Base-by-base conservation (phyloP, 306 rosid species). In the Dalbergia cultrata region DNA sequence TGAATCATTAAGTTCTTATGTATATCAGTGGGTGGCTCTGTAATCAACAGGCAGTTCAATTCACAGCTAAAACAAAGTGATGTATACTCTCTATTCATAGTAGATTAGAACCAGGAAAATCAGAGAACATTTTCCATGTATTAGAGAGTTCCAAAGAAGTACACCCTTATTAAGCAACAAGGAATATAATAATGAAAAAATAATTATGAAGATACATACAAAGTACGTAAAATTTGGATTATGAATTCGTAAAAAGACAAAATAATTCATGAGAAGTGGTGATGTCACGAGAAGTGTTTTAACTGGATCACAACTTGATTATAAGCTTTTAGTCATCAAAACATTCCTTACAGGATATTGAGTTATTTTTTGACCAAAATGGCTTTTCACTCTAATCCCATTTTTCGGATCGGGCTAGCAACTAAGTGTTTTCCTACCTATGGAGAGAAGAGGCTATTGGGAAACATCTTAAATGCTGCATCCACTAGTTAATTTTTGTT, bases 291-390 rank as follows among this genome's bases (percentile, higher is more conserved):
- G 67, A 5, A 41, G 31, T 64, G 11, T 7, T 74, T 54, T 18
- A 74, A 66, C 59, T 67, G 7, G 43, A 33, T 18, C 54, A 57
- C 34, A 66, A n/a, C 31, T 41, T 7, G 21, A 13, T 49, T 26
- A 69, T 57, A 22, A 7, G 75, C 53, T 26, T 16, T n/a, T 47
- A 71, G 5, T 56, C 64, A 4, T 47, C 41, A 47, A 10, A 33
- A 33, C 26, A 56, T 16, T 67, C 49, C 22, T 31, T 44, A 44
- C 18, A 81, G 65, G 56, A 66, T 6, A 66, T 43, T 19, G 47
- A 68, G 77, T 75, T 49, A 44, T 4, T 47, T 57, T 59, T 22
- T 37, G 74, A 58, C 76, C 80, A 67, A 56, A 74, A 52, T 49
- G 17, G 34, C 19, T 44, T 14, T 50, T 14, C 74, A 37, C 45